Percentiles rank a stretch among this genome's conserved stretches.
Evolutionary conservation across 2,329 filamentous ascomycete genomes (phyloP).

Genomic region (Penicillium decumbens): DNA sequence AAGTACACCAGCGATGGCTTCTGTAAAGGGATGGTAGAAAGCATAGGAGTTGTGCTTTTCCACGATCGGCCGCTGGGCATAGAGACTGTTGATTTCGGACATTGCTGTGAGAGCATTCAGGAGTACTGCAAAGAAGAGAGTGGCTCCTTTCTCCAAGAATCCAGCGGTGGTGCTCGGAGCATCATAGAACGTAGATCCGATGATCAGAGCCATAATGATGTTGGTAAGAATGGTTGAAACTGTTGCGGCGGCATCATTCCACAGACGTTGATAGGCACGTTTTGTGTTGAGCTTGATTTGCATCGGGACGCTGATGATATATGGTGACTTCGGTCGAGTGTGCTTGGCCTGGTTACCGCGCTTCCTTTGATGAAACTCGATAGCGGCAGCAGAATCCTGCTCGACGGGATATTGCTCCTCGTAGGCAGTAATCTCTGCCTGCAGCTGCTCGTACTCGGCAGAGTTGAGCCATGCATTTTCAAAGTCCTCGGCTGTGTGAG

Average conservation of each 20-base stretch:
- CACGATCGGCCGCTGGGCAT: constrained; percentile 24
- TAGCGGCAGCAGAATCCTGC: constrained; percentile 23
- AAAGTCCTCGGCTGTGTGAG: constrained; percentile 65
- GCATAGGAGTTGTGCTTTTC: constrained; percentile 31
- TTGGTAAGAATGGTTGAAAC: constrained; percentile 62
- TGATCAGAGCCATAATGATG: constrained; percentile 67
- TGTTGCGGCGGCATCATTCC: constrained; percentile 68
- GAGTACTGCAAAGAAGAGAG: constrained; percentile 80
- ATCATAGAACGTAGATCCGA: constrained; percentile 76
- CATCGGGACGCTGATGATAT: constrained; percentile 66
- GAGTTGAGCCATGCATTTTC: constrained; percentile 51
- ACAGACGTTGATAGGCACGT: constrained; percentile 71
- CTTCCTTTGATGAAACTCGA: constrained; percentile 33
- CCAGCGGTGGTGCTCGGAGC: constrained; percentile 58
- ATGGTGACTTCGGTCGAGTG: constrained; percentile 65
- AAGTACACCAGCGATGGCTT: constrained; percentile 15
- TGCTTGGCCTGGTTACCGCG: constrained; percentile 36
- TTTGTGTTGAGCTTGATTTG: constrained; percentile 74
- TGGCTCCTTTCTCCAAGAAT: constrained; percentile 70
- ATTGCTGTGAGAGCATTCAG: constrained; percentile 69
- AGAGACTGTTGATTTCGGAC: constrained; percentile 41
- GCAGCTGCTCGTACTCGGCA: constrained; percentile 40
- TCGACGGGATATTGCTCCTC: constrained; percentile 36
- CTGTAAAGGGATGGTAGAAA: constrained; percentile 28
- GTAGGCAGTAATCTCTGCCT: constrained; percentile 39